Base-by-base conservation (phyloP, 106 monocot species). In the Apostasia shenzhenica region DNA sequence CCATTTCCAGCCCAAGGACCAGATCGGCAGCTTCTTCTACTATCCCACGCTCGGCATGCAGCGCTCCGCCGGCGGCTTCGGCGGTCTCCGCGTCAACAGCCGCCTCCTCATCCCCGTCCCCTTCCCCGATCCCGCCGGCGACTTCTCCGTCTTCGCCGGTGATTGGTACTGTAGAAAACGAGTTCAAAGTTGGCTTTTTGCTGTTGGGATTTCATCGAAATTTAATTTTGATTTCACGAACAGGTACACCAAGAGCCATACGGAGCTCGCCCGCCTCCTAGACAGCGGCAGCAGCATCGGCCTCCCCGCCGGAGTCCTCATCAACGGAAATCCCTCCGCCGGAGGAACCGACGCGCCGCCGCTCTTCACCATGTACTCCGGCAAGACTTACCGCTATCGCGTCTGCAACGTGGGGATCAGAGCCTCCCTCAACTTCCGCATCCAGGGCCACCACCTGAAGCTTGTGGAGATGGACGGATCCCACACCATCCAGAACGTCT, bases 1-100 rank as follows among this genome's bases (percentile, higher is more conserved):
- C 72, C 88, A 88, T 48, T 88, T 84, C 79, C 88, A 88, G 70
- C 76, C 78, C 6, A 87, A 87, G 76, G 87, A 87, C 55, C 87
- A 87, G 73, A 87, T 87, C 52, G 87, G 87, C 3, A 73, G 70
- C 68, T 87, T 66, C 78, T 81, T 78, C 72, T 87, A 87, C 75
- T 87, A 74, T 72, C 87, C 87, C 0, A 78, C 87, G 13, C 63
- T 81, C 37, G 83, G 74, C 53, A 71, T 83, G 83, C 87, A 87
- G 38, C 77, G 75, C 77, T 81, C 80, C 1, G 76, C 87, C 5
- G 87, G 87, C 54, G 87, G 72, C 4, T 78, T 87, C 61, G 87
- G 87, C 42, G 81, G 80, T 8, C 67, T 87, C 50, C 80, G 81
- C 9, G 70, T 83, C 72, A 71, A 83, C 80, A 87, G 83, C 72